Evolutionary conservation across 2,329 filamentous ascomycete species (phyloP).

Genomic region (Helotiales sp.): DNA sequence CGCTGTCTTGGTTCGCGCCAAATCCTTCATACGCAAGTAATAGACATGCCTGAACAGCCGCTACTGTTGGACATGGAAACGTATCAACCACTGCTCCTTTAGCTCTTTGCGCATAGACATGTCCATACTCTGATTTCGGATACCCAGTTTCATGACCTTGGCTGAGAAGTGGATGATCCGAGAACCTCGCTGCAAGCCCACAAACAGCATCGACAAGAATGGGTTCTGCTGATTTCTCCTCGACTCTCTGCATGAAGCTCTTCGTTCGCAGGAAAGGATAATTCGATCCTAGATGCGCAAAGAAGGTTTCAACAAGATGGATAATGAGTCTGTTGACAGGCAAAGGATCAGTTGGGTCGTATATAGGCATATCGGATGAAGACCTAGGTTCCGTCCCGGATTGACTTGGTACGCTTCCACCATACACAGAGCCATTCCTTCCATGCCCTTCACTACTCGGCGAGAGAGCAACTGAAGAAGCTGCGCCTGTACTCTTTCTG

Average conservation of each 20-base stretch:
- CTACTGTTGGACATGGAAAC: constrained; percentile 79
- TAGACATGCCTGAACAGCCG: constrained; percentile 80
- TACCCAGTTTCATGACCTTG: constrained; percentile 50
- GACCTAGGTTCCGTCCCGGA: constrained; percentile 25
- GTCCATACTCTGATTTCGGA: constrained; percentile 67
- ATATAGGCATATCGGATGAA: constrained; percentile 60
- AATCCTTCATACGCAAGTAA: constrained; percentile 89
- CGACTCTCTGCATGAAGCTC: constrained; percentile 72
- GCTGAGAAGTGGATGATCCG: constrained; percentile 55
- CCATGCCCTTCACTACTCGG: constrained; percentile 27
- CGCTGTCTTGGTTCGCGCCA: constrained; percentile 83
- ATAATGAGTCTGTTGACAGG: constrained; percentile 76
- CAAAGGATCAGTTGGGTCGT: constrained; percentile 69
- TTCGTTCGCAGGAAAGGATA: constrained; percentile 78
- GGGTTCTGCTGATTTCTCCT: constrained; percentile 78
- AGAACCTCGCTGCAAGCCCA: constrained; percentile 79
- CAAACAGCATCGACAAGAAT: constrained; percentile 88
- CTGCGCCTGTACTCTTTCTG: constrained; percentile 52
- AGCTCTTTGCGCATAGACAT: constrained; percentile 77
- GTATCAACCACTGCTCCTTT: constrained; percentile 82
- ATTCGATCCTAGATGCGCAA: constrained; percentile 78
- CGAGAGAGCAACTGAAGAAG: constrained; percentile 30
- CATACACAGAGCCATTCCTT: constrained; percentile 19
- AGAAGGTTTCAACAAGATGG: constrained; percentile 78
- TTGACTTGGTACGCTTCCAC: constrained; percentile 23